Conservation (phyloP, 2,329 filamentous ascomycete genomes). For the Curvularia sp. region DNA sequence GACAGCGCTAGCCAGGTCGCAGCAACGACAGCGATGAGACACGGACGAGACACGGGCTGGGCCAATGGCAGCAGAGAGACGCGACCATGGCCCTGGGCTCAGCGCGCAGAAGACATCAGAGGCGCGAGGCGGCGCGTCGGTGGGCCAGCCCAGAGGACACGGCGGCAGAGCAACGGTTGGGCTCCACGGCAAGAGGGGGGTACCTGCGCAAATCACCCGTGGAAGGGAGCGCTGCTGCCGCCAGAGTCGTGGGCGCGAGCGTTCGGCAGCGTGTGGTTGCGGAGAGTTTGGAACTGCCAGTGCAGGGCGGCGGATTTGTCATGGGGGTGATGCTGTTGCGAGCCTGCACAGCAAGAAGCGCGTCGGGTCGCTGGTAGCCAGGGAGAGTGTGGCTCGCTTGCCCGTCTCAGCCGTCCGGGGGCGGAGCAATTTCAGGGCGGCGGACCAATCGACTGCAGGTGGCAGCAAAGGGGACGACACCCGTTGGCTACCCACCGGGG, state of each 20-base stretch:
- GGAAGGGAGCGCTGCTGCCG: too few relatives aligned
- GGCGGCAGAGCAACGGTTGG: constrained; percentile 21
- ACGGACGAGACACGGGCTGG: constrained; percentile 38
- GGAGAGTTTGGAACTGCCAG: too few relatives aligned
- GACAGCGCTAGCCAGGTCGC: constrained; percentile 1
- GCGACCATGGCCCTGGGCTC: constrained; percentile 13
- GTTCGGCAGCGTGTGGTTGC: too few relatives aligned
- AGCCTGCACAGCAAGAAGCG: background rate
- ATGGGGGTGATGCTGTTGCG: too few relatives aligned
- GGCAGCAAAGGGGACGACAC: constrained; percentile 23
- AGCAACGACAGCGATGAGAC: constrained; percentile 33
- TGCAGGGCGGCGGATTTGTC: too few relatives aligned
- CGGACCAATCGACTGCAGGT: constrained; percentile 27
- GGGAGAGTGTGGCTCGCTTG: constrained; percentile 1
- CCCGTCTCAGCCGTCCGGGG: constrained; percentile 16
- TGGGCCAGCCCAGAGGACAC: background rate
- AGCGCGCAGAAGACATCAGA: constrained; percentile 26
- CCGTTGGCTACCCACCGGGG: constrained; percentile 44
- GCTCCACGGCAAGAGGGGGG: constrained; percentile 9
- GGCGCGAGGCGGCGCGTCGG: constrained; percentile 22
- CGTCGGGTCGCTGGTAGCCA: background rate
- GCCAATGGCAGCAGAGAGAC: constrained; percentile 31
- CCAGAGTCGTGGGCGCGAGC: too few relatives aligned
- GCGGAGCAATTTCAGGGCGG: constrained; percentile 30
- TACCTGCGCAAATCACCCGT: too few relatives aligned